Evolutionary conservation across 495 filamentous ascomycete species (phyloP), one percentile per base, ranked within the genome.

Genomic region (Aspergillus campestris): DNA sequence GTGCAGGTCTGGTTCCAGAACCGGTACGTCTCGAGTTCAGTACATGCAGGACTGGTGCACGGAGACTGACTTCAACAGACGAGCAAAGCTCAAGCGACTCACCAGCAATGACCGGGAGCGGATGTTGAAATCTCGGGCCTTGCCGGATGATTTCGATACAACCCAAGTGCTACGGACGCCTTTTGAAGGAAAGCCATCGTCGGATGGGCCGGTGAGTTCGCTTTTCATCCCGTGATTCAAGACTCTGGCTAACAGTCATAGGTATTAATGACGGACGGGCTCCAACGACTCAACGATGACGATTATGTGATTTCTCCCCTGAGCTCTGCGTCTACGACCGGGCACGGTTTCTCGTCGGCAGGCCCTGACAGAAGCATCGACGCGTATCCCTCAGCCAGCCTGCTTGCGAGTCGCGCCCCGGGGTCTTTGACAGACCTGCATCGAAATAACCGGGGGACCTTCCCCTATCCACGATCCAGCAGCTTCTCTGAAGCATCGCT

Each of bases 1-100:
- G 91, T 97, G 7, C 91, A 97, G 69, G 91, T 97, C 47, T 97
- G 91, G 91, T 97, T 97, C 65, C 91, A 97, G 66, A 97, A 97
- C 66, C 81, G 91, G 91, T 95, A 75, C 52, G 75, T 61, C 42
- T 61, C 42, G 45, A 57, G 39, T 32, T 33, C 43, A 12, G 10
- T 27, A 15, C 34, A 31, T 15, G n/a, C n/a, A n/a, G n/a, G n/a
- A n/a, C n/a, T 12, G 12, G 14, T 37, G 35, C 33, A 6, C 27
- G n/a, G 31, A 38, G 48, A 39, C 57, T 71, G 54, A 70, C 60
- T 15, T 14, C 45, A 45, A 11, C 49, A 97, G 91, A 67, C 73
- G 91, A 61, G 91, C 91, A 15, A 97, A 97, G 66, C 81, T 96
- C 60, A 97, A 95, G 77, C 83, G 91, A 47, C 72, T 97, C 49